Conservation (phyloP, 192 early-diverging fungal species). For the Coemansia sp. region DNA sequence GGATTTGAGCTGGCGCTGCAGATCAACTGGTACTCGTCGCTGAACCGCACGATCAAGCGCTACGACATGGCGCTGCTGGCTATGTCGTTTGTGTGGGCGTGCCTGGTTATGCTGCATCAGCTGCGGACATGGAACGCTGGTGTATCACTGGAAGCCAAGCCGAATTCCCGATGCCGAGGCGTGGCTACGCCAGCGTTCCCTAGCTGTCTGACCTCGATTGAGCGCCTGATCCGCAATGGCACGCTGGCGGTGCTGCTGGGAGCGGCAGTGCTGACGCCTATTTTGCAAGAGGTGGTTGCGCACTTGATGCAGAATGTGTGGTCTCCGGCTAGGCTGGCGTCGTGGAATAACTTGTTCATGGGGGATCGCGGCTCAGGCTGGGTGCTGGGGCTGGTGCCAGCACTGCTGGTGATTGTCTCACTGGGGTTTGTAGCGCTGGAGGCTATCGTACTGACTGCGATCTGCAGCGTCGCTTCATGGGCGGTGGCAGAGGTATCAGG, state of each 20-base stretch:
- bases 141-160: neutral
- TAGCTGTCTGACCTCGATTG: slow-evolving; percentile 35
- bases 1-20: slow-evolving; percentile 46
- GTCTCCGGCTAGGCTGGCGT: slow-evolving; percentile 20
- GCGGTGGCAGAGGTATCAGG: neutral
- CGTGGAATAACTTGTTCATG: slow-evolving; percentile 50
- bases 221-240: slow-evolving; percentile 43
- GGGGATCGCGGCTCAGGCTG: slow-evolving; percentile 39
- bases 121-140: slow-evolving; percentile 33
- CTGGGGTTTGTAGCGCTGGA: slow-evolving; percentile 39
- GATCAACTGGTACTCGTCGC: slow-evolving; percentile 68
- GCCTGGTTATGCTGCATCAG: slow-evolving; percentile 55
- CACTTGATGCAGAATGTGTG: slow-evolving; percentile 11
- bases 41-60: slow-evolving; percentile 67
- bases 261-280: slow-evolving; percentile 17
- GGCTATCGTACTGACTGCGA: slow-evolving; percentile 19
- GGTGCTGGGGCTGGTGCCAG: slow-evolving; percentile 23
- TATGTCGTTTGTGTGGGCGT: slow-evolving; percentile 63
- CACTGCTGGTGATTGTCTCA: slow-evolving; percentile 29
- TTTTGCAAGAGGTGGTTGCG: slow-evolving; percentile 28
- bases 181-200: slow-evolving; percentile 15
- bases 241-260: slow-evolving; percentile 16
- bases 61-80: slow-evolving; percentile 69
- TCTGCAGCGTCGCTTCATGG: slow-evolving; percentile 19
- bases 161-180: neutral